phyloP scores from a whole-genome alignment of 805 yeast genomes.

The Candida maltosa region DNA sequence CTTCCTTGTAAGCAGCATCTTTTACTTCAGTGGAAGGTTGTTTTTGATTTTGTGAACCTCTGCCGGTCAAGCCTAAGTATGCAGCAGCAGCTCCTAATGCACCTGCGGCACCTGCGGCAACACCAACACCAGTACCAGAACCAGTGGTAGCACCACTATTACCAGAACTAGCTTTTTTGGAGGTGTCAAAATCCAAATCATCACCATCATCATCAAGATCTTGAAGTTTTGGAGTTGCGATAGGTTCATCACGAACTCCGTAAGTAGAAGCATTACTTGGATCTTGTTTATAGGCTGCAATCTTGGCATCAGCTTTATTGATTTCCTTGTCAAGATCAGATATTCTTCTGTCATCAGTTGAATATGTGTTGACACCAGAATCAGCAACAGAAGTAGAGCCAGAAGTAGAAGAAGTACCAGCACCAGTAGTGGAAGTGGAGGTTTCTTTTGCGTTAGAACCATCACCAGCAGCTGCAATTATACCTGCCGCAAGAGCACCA shows the following conservation, averaged over 20 bases:
- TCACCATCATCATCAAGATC: constrained; percentile 7
- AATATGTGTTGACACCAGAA: constrained; percentile 2
- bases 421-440: not conserved
- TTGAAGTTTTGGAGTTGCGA: constrained; percentile 6
- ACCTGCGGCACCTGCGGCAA: constrained; percentile 6
- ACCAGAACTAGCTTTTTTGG: not conserved
- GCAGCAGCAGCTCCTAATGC: constrained; percentile 6
- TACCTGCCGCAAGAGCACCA: too few relatives aligned
- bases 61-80: constrained; percentile 2
- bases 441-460: not conserved
- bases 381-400: constrained; percentile 10
- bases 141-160: not conserved
- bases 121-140: constrained; percentile 2
- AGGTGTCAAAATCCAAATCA: constrained; percentile 1
- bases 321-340: constrained; percentile 5
- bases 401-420: constrained; percentile 1
- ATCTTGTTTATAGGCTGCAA: constrained; percentile 4
- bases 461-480: constrained; percentile 1
- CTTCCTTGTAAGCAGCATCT: not conserved
- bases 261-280: constrained; percentile 10
- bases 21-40: not conserved
- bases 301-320: constrained; percentile 3
- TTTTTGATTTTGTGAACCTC: not conserved
- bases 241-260: constrained; percentile 7
- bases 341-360: constrained; percentile 2